Evolutionary conservation across 78 protist genomes (phyloP).

Genomic region (Dictyostelium discoideum): dicty_2.7 NC_007088.5:7548501-7549000

Average conservation of each 20-base stretch:
- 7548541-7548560: not conserved
- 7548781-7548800: not conserved
- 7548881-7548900: not conserved
- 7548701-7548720: not conserved
- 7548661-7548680: not conserved
- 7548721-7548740: not conserved
- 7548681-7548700: not conserved
- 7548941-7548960: not conserved
- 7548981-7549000: conserved; percentile 25
- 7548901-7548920: not conserved
- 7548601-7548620: not conserved
- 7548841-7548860: not conserved
- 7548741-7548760: not conserved
- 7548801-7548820: not conserved
- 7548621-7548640: not conserved
- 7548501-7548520: not conserved
- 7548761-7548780: not conserved
- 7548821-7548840: not conserved
- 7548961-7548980: conserved; percentile 3
- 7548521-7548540: not conserved
- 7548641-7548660: not conserved
- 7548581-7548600: not conserved
- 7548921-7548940: not conserved
- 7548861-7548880: not conserved
- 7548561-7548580: not conserved